Evolutionary conservation across 148 eudicot species (phyloP).

Genomic region (Oxyria digyna): DNA sequence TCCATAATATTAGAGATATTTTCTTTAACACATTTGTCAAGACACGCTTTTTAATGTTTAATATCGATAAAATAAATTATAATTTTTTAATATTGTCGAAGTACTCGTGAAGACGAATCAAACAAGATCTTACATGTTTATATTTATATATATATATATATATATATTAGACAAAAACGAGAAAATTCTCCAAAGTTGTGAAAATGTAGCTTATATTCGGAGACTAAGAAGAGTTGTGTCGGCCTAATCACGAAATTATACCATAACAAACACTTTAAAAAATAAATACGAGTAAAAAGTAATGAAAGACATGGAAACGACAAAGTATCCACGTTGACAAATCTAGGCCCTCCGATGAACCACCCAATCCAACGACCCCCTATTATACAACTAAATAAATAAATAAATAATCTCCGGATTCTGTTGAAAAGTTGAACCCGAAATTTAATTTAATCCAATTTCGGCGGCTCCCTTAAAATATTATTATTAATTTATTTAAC

Average conservation of each 20-base stretch:
- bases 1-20: too few species aligned
- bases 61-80: too few species aligned
- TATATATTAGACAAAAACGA: too few species aligned
- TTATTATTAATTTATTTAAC: background rate
- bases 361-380: constrained; percentile 21
- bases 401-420: background rate
- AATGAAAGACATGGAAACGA: constrained; percentile 22
- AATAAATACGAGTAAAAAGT: background rate
- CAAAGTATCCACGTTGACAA: constrained; percentile 26
- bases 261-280: background rate
- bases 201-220: too few species aligned
- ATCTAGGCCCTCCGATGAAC: constrained; percentile 21
- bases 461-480: constrained; percentile 4
- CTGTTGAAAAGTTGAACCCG: background rate
- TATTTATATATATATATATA: too few species aligned
- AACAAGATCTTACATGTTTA: too few species aligned
- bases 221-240: too few species aligned
- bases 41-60: too few species aligned
- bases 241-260: background rate
- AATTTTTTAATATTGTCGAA: too few species aligned
- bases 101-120: too few species aligned
- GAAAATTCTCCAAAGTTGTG: too few species aligned
- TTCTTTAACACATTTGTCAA: too few species aligned
- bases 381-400: background rate
- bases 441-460: background rate